Conservation (phyloP, 805 yeast genomes). For the Limtongozyma cylindracea region DNA sequence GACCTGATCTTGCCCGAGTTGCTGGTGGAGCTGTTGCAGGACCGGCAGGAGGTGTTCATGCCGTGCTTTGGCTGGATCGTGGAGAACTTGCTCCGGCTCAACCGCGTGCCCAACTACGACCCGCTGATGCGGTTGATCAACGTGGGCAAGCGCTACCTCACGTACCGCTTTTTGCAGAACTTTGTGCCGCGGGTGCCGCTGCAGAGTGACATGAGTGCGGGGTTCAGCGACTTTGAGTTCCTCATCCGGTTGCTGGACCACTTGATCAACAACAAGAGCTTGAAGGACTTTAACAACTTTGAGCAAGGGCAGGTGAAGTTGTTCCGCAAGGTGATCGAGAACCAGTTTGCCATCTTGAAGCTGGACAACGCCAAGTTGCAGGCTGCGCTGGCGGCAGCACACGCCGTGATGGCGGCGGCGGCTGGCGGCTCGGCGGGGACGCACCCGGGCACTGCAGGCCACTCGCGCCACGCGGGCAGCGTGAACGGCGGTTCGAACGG, state of each 20-base stretch:
- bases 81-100: slow-evolving; percentile 44
- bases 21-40: slow-evolving; percentile 6
- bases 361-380: no score
- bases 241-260: slow-evolving; percentile 19
- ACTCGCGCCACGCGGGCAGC: no score
- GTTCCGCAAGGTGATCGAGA: slow-evolving; percentile 8
- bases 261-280: slow-evolving; percentile 2
- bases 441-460: no score
- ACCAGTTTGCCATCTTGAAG: slow-evolving; percentile 9
- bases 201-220: no score
- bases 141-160: slow-evolving; percentile 42
- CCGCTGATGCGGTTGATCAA: slow-evolving; percentile 44
- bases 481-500: no score
- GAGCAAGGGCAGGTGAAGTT: slow-evolving; percentile 7
- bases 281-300: slow-evolving; percentile 8
- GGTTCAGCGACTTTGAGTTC: slow-evolving; percentile 29
- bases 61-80: slow-evolving; percentile 88
- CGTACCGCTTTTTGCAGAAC: slow-evolving; percentile 13
- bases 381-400: no score
- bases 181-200: slow-evolving; percentile 9
- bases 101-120: slow-evolving; percentile 51
- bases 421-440: no score
- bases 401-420: no score
- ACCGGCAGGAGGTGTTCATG: slow-evolving; percentile 21
- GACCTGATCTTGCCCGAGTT: slow-evolving; percentile 9